Conservation (phyloP, 129 eudicot species). For the Mikania micrantha region DNA sequence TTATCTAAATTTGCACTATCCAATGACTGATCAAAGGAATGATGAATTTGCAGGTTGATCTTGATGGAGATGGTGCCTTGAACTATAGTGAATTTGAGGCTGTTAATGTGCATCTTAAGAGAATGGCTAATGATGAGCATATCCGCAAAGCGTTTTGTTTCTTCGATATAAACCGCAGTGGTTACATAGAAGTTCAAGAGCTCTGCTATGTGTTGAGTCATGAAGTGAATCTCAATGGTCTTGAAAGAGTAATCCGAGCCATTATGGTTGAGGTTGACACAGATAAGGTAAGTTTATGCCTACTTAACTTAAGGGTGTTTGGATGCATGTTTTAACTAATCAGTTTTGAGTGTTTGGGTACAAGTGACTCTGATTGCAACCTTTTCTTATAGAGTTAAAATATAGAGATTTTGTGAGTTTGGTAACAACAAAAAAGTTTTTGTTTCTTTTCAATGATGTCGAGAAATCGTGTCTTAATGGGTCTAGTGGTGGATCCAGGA, state of each 20-base stretch:
- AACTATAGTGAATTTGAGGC: constrained; percentile 68
- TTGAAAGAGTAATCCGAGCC: constrained; percentile 46
- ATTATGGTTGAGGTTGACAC: constrained; percentile 52
- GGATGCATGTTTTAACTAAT: too few relatives aligned
- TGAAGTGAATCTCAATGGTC: constrained; percentile 36
- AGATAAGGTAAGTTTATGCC: constrained; percentile 37
- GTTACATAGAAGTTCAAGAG: constrained; percentile 64
- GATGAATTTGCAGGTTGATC: constrained; percentile 52
- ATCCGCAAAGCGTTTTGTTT: constrained; percentile 51
- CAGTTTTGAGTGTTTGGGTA: too few relatives aligned
- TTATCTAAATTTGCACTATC: too few relatives aligned
- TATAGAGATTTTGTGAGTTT: too few relatives aligned
- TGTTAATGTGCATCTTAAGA: constrained; percentile 54
- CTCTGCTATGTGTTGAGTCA: constrained; percentile 44
- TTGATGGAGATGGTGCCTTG: constrained; percentile 63
- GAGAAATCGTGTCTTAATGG: too few relatives aligned
- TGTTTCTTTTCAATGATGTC: too few relatives aligned
- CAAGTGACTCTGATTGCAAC: too few relatives aligned
- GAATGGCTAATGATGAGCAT: constrained; percentile 68
- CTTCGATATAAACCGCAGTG: constrained; percentile 44
- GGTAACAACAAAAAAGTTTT: too few relatives aligned
- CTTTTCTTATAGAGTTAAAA: too few relatives aligned
- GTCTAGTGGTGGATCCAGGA: too few relatives aligned
- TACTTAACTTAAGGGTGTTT: too few relatives aligned
- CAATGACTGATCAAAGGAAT: neutral